phyloP scores from a whole-genome alignment of 768 basidiomycete species.

The Candolleomyces efflorescens region DNA sequence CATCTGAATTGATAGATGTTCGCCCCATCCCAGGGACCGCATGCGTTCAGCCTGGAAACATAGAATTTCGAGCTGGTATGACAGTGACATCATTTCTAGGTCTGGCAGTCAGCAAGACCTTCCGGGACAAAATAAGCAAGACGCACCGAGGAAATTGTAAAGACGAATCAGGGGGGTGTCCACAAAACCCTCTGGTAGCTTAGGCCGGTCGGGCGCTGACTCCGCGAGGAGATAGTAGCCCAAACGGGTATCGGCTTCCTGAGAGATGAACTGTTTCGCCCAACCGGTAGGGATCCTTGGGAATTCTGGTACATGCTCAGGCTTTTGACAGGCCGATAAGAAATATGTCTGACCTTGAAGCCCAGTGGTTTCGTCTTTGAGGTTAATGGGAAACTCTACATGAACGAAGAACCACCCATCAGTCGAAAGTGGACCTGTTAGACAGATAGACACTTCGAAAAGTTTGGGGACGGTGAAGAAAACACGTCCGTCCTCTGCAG shows the following conservation, averaged over 20 bases:
- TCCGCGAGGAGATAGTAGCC: conserved; percentile 54
- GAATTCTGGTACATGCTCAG: conserved; percentile 48
- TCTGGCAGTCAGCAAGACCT: conserved; percentile 2
- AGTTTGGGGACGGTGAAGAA: conserved; percentile 69
- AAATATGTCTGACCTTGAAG: conserved; percentile 49
- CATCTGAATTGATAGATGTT: conserved; percentile 70
- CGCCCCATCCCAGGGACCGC: conserved; percentile 83
- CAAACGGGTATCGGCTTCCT: conserved; percentile 69
- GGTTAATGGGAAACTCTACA: conserved; percentile 68
- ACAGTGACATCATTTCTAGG: conserved; percentile 84
- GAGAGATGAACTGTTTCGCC: conserved; percentile 62
- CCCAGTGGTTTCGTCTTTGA: conserved; percentile 70
- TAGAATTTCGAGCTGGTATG: conserved; percentile 89
- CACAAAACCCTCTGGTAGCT: conserved; percentile 56
- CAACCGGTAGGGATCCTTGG: conserved; percentile 62
- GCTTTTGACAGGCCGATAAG: neutral
- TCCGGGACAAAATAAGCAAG: neutral
- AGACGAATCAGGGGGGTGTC: conserved; percentile 84
- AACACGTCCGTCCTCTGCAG: conserved; percentile 69
- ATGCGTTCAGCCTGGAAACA: conserved; percentile 82
- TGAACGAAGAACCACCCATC: conserved; percentile 87
- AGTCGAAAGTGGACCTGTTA: conserved; percentile 61
- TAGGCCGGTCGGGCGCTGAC: conserved; percentile 35
- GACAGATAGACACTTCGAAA: conserved; percentile 71
- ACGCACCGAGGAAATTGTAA: conserved; percentile 86